A percentile compares a stretch with the other conserved stretches of the same genome.
Evolutionary conservation across 1,139 yeast species (phyloP).

Genomic region (Nadsonia commutata): DNA sequence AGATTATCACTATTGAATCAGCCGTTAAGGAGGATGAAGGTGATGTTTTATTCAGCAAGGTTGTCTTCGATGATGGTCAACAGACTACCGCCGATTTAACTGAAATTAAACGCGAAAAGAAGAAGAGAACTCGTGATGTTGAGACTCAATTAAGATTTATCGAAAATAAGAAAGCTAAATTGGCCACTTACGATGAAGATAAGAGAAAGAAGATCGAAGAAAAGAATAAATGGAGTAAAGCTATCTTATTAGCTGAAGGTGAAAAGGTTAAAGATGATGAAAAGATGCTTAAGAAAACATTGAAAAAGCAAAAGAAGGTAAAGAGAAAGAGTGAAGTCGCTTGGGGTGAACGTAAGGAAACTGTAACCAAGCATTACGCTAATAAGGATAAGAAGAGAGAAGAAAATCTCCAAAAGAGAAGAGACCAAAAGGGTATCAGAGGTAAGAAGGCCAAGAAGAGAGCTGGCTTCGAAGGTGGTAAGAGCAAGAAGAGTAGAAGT

Average conservation of each 20-base stretch:
- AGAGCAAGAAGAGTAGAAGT: conserved; percentile 10
- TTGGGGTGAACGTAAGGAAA: conserved; percentile 59
- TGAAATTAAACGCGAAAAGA: conserved; percentile 38
- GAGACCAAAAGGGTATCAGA: conserved; percentile 49
- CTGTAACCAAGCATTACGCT: conserved; percentile 44
- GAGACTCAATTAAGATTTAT: conserved; percentile 67
- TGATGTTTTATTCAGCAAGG: conserved; percentile 60
- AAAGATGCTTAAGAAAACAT: conserved; percentile 66
- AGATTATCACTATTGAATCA: conserved; percentile 26
- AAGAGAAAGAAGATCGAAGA: conserved; percentile 47
- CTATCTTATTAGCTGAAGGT: conserved; percentile 82
- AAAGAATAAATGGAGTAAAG: conserved; percentile 73
- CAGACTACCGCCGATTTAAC: conserved; percentile 65
- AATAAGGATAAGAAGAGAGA: conserved; percentile 74
- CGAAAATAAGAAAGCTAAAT: conserved; percentile 56
- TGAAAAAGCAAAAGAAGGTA: conserved; percentile 66
- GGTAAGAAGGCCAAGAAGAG: conserved; percentile 23
- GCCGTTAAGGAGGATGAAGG: conserved; percentile 27
- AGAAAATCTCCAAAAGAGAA: conserved; percentile 70
- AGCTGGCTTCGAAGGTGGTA: conserved; percentile 35
- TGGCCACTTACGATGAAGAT: conserved; percentile 46
- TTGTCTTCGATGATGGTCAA: conserved; percentile 71
- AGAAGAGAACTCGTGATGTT: conserved; percentile 80
- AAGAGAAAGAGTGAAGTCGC: conserved; percentile 72
- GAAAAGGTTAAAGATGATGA: conserved; percentile 80